Evolutionary conservation across 2,329 filamentous ascomycete species (phyloP).

Genomic region (Xylaria hypoxylon): DNA sequence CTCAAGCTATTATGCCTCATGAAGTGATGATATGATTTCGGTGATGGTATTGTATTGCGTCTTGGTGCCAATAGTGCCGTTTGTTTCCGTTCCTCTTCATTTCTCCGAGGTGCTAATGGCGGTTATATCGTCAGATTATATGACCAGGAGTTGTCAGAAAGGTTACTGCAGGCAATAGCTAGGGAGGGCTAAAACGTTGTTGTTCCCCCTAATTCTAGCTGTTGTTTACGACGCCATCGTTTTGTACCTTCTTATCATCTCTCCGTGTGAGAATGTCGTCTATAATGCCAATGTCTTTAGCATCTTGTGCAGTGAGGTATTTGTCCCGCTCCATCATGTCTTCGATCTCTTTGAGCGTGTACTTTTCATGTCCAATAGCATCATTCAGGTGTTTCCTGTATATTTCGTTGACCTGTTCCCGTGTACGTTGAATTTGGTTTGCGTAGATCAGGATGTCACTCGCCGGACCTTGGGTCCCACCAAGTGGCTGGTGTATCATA

Average conservation of each 20-base stretch:
- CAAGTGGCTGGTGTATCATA: conserved; percentile 97
- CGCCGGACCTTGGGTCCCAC: conserved; percentile 73
- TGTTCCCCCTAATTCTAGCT: conserved; percentile 8
- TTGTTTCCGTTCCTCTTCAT: neutral
- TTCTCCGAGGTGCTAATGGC: neutral
- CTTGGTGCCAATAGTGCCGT: neutral
- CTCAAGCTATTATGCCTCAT: neutral
- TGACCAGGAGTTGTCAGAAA: conserved; percentile 5
- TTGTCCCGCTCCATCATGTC: conserved; percentile 97
- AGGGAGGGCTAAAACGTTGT: conserved; percentile 10
- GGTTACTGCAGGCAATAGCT: neutral
- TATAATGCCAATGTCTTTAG: conserved; percentile 88
- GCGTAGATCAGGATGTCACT: conserved; percentile 96
- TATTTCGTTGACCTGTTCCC: conserved; percentile 88
- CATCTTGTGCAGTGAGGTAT: conserved; percentile 90
- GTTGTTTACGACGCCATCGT: conserved; percentile 11
- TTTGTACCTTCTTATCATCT: conserved; percentile 53
- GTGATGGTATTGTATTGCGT: neutral
- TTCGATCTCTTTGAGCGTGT: conserved; percentile 85
- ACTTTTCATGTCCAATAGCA: conserved; percentile 78
- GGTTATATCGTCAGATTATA: conserved; percentile 10
- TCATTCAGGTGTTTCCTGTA: conserved; percentile 88
- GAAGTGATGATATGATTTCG: neutral
- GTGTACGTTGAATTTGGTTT: conserved; percentile 91
- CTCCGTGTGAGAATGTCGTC: conserved; percentile 85